phyloP scores from a whole-genome alignment of 2,329 filamentous ascomycete genomes.

The Rhynchosporium graminicola region DNA sequence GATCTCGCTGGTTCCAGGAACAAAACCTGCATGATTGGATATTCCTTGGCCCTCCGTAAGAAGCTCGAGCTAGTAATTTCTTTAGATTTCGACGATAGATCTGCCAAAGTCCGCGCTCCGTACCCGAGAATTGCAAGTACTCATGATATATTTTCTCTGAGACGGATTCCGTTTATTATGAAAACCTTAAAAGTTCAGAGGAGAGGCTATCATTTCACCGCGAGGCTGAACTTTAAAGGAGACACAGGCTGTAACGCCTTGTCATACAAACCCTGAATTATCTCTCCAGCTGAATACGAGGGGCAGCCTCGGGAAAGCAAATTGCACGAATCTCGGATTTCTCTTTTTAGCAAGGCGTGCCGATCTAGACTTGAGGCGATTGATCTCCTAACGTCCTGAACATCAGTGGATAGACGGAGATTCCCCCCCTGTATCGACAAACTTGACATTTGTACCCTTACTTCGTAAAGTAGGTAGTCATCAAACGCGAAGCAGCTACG shows the following conservation, averaged over 20 bases:
- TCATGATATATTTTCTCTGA: too few relatives aligned
- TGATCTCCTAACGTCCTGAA: background rate
- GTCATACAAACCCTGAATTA: background rate
- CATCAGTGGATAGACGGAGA: too few relatives aligned
- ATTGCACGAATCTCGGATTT: background rate
- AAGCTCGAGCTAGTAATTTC: background rate
- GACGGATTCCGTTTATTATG: background rate
- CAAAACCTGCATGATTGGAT: constrained; percentile 4
- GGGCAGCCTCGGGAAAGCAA: background rate
- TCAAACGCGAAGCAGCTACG: too few relatives aligned
- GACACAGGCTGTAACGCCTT: constrained; percentile 1
- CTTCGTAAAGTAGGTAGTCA: too few relatives aligned
- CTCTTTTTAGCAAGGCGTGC: background rate
- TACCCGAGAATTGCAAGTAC: background rate
- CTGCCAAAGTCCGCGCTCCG: background rate
- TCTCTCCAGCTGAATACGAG: background rate
- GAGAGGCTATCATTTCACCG: background rate
- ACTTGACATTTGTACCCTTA: too few relatives aligned
- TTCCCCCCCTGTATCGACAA: too few relatives aligned
- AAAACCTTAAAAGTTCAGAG: background rate
- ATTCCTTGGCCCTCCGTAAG: background rate
- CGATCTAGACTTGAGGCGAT: constrained; percentile 9
- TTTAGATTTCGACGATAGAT: background rate
- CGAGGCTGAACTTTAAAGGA: background rate
- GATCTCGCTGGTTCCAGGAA: constrained; percentile 5